These are phyloP conservation scores for Uromyces viciae-fabae DNA, from an alignment of 1,284 basidiomycete genomes.

Conservation along the genomic window DNA sequence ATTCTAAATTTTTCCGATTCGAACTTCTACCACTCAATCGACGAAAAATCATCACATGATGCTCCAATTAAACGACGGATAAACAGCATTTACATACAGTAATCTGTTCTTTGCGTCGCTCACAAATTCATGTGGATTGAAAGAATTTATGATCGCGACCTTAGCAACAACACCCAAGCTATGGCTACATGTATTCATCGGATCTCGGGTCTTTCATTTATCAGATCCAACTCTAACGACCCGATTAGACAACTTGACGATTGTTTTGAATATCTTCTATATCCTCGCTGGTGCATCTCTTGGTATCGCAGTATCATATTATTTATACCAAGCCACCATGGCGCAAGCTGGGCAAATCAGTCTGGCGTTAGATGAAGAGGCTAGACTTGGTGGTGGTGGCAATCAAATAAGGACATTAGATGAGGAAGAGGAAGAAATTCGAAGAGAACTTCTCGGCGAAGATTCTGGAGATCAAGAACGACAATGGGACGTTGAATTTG, in stretches of 20 bases:
- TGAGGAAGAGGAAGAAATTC: constrained; percentile 35
- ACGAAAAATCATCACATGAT: neutral
- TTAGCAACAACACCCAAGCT: constrained; percentile 34
- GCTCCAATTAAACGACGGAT: neutral
- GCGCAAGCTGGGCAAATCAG: constrained; percentile 36
- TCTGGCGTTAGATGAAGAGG: constrained; percentile 21
- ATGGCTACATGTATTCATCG: constrained; percentile 38
- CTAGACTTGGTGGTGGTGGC: neutral
- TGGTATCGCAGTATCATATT: constrained; percentile 18
- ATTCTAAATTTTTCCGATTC: too few species aligned
- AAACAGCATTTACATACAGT: constrained; percentile 35
- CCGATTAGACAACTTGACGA: constrained; percentile 16
- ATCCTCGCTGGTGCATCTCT: constrained; percentile 10
- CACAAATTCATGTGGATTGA: constrained; percentile 31
- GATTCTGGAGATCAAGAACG: constrained; percentile 12
- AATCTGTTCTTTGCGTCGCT: constrained; percentile 44
- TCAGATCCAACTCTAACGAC: constrained; percentile 21
- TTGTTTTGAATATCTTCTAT: constrained; percentile 31
- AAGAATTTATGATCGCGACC: constrained; percentile 33
- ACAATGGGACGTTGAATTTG: constrained; percentile 44
- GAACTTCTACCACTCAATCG: too few species aligned
- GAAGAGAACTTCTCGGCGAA: constrained; percentile 9
- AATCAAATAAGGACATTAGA: constrained; percentile 8
- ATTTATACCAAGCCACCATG: constrained; percentile 39
- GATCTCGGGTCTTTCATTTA: constrained; percentile 30